Evolutionary conservation across 2,329 filamentous ascomycete species (phyloP).

Genomic region (Cladosporium sp.): DNA sequence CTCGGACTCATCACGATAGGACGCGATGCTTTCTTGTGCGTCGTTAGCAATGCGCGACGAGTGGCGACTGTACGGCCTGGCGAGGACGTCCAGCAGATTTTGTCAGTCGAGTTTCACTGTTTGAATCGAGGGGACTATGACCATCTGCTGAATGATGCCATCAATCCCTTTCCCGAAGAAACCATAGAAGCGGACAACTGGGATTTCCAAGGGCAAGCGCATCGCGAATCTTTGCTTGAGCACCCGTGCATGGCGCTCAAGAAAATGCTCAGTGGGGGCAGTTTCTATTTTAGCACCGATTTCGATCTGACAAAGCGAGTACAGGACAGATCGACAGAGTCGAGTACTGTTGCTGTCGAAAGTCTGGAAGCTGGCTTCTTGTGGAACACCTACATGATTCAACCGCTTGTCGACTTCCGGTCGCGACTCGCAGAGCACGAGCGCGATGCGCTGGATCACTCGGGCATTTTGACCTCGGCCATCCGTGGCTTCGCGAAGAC

Average conservation of each 20-base stretch:
- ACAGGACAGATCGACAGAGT: slow-evolving; percentile 67
- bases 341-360: slow-evolving; percentile 80
- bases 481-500: slow-evolving; percentile 91
- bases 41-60: slow-evolving; percentile 75
- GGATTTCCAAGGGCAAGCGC: slow-evolving; percentile 52
- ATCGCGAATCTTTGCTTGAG: slow-evolving; percentile 71
- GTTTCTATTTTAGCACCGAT: slow-evolving; percentile 98
- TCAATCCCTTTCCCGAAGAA: slow-evolving; percentile 57
- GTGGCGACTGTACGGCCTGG: slow-evolving; percentile 82
- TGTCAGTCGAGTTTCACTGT: slow-evolving; percentile 86
- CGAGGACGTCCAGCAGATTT: slow-evolving; percentile 86
- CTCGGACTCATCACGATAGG: slow-evolving; percentile 82
- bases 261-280: slow-evolving; percentile 88
- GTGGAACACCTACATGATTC: slow-evolving; percentile 99
- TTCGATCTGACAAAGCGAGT: slow-evolving; percentile 93
- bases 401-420: slow-evolving; percentile 84
- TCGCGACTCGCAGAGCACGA: slow-evolving; percentile 75
- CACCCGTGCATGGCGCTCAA: slow-evolving; percentile 89
- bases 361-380: slow-evolving; percentile 89
- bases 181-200: slow-evolving; percentile 55
- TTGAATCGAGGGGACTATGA: slow-evolving; percentile 86
- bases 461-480: slow-evolving; percentile 85
- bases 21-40: slow-evolving; percentile 84
- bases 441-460: slow-evolving; percentile 76
- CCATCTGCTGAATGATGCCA: slow-evolving; percentile 62